A percentile compares a stretch with the other conserved stretches of the same genome.
Conservation (phyloP, 2,329 filamentous ascomycete genomes). For the Emmonsiellopsis sp. region DNA sequence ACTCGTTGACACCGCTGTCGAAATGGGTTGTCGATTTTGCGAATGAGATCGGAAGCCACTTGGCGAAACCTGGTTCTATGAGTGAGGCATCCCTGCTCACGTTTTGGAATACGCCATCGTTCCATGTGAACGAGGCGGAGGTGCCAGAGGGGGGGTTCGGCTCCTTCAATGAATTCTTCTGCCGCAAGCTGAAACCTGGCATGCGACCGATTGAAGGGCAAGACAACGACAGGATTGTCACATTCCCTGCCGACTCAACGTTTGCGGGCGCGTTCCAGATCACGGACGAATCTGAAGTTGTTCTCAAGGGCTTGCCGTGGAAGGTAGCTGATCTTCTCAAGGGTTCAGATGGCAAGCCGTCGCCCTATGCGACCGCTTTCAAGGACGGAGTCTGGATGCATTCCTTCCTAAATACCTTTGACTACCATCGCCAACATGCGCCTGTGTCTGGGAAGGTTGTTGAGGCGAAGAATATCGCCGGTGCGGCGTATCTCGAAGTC, state of each 20-base stretch:
- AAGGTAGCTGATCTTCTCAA: constrained; percentile 27
- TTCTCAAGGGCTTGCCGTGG: constrained; percentile 33
- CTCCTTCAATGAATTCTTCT: constrained; percentile 37
- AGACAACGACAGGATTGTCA: constrained; percentile 22
- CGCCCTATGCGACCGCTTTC: constrained; percentile 23
- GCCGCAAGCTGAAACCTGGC: constrained; percentile 28
- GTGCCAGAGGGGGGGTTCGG: constrained; percentile 24
- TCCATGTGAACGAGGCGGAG: constrained; percentile 23
- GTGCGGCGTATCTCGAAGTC: constrained; percentile 31
- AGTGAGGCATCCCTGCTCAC: constrained; percentile 22
- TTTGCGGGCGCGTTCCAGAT: constrained; percentile 22
- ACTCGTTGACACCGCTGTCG: constrained; percentile 26
- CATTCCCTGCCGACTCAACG: constrained; percentile 30
- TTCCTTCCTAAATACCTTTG: constrained; percentile 30
- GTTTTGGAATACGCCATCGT: constrained; percentile 24
- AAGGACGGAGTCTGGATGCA: constrained; percentile 35
- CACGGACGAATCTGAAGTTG: constrained; percentile 17
- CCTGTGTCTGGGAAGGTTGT: constrained; percentile 31
- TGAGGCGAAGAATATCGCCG: constrained; percentile 31
- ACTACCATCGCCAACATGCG: constrained; percentile 38
- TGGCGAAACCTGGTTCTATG: constrained; percentile 27
- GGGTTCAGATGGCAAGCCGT: constrained; percentile 16
- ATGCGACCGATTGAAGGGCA: constrained; percentile 22
- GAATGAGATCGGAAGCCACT: constrained; percentile 26
- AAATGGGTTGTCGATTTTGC: constrained; percentile 33